Percentiles rank a stretch among this genome's conserved stretches.
phyloP scores from a whole-genome alignment of 192 early-diverging fungal genomes.

The Physocladia obscura region DNA sequence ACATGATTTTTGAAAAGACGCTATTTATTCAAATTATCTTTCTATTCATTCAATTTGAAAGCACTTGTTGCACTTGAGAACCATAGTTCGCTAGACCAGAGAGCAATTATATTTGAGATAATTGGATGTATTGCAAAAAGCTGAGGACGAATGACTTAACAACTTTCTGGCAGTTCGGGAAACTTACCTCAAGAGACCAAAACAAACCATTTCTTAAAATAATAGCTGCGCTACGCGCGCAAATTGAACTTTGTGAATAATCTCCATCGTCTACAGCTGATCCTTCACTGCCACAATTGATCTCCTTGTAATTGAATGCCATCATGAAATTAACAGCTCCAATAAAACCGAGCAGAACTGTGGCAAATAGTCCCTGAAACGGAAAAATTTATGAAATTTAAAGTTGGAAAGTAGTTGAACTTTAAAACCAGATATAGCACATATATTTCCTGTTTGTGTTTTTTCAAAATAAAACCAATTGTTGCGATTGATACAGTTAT shows the following conservation, averaged over 20 bases:
- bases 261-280: background rate
- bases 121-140: slow-evolving; percentile 11
- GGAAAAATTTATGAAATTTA: background rate
- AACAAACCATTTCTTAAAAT: background rate
- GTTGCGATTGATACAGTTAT: background rate
- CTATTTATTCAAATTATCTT: no score
- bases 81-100: slow-evolving; percentile 10
- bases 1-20: no score
- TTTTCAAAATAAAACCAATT: background rate
- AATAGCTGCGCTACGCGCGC: background rate
- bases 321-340: background rate
- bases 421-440: background rate
- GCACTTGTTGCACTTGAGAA: background rate
- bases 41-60: no score
- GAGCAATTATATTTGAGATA: slow-evolving; percentile 7
- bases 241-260: slow-evolving; percentile 1
- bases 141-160: background rate
- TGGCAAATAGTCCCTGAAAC: background rate
- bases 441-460: background rate
- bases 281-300: background rate
- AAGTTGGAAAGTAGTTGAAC: background rate
- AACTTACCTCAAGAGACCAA: slow-evolving; percentile 12
- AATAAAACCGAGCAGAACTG: slow-evolving; percentile 1
- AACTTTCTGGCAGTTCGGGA: no score
- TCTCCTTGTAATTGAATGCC: slow-evolving; percentile 1